Conservation (phyloP, 176 grass and related monocot species). For the Rhynchospora breviuscula region DNA sequence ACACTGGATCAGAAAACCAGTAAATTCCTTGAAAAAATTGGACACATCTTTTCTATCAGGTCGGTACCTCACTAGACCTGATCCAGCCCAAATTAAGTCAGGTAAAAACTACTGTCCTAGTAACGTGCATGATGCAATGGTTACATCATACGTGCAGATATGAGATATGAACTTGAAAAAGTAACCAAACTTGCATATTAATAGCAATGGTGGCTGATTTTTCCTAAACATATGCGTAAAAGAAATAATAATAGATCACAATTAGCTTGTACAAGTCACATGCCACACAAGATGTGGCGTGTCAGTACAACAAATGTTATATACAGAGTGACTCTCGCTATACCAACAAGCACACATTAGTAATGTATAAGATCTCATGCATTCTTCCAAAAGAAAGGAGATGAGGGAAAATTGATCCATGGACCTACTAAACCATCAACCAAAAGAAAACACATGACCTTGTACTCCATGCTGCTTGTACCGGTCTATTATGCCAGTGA, state of each 20-base stretch:
- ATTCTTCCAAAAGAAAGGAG: slow-evolving; percentile 12
- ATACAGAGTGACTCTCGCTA: not conserved
- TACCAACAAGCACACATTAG: not conserved
- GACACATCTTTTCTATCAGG: not conserved
- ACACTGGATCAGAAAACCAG: slow-evolving; percentile 9
- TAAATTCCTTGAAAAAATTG: not conserved
- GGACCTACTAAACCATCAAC: slow-evolving; percentile 15
- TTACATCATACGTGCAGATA: not conserved
- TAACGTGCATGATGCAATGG: not conserved
- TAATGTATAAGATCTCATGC: not conserved
- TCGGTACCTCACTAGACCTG: not conserved
- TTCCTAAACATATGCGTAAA: not conserved
- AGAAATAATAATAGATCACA: not conserved
- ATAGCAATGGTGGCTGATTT: not conserved
- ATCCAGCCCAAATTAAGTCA: not conserved
- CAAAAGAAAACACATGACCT: slow-evolving; percentile 23
- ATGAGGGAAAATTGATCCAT: not conserved
- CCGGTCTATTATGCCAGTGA: slow-evolving; percentile 20
- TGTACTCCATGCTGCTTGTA: slow-evolving; percentile 13
- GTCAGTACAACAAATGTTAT: not conserved
- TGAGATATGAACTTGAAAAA: not conserved
- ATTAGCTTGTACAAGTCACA: not conserved
- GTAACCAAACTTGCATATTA: not conserved
- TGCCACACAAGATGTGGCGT: not conserved
- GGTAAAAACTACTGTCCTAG: not conserved